Evolutionary conservation across 805 yeast species (phyloP).

Genomic region (Cyberlindnera galapagoensis): DNA sequence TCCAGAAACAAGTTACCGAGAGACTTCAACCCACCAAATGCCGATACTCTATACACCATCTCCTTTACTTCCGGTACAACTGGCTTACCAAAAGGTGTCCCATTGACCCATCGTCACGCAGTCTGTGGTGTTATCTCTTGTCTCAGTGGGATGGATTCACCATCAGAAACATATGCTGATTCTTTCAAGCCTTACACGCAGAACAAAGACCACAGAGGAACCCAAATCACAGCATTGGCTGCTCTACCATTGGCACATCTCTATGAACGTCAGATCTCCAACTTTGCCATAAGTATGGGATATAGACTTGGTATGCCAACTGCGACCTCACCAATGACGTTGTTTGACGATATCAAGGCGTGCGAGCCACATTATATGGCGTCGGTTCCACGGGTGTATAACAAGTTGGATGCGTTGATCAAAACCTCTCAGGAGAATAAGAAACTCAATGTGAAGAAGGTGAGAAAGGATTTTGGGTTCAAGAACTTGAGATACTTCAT

Average conservation of each 20-base stretch:
- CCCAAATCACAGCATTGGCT: slow-evolving; percentile 30
- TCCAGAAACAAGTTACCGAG: slow-evolving; percentile 35
- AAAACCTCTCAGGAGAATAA: slow-evolving; percentile 1
- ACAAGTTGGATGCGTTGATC: slow-evolving; percentile 39
- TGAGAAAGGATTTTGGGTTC: slow-evolving; percentile 39
- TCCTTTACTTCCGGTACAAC: slow-evolving; percentile 76
- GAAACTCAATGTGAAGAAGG: slow-evolving; percentile 3
- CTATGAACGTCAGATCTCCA: slow-evolving; percentile 38
- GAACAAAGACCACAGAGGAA: slow-evolving; percentile 19
- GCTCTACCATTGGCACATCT: slow-evolving; percentile 56
- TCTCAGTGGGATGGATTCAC: slow-evolving; percentile 22
- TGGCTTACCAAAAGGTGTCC: slow-evolving; percentile 69
- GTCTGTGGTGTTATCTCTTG: slow-evolving; percentile 41
- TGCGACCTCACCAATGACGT: no score
- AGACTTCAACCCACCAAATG: slow-evolving; percentile 37
- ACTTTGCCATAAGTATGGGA: slow-evolving; percentile 39
- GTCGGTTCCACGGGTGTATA: slow-evolving; percentile 58
- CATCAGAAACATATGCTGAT: slow-evolving; percentile 15
- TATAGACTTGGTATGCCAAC: slow-evolving; percentile 26
- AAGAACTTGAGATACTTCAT: slow-evolving; percentile 32
- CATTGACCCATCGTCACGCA: slow-evolving; percentile 43
- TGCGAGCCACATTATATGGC: slow-evolving; percentile 45
- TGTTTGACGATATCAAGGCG: slow-evolving; percentile 50
- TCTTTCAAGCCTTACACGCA: slow-evolving; percentile 4
- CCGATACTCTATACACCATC: slow-evolving; percentile 49